phyloP scores from a whole-genome alignment of 495 filamentous ascomycete species.

The Tuber melanosporum region DNA sequence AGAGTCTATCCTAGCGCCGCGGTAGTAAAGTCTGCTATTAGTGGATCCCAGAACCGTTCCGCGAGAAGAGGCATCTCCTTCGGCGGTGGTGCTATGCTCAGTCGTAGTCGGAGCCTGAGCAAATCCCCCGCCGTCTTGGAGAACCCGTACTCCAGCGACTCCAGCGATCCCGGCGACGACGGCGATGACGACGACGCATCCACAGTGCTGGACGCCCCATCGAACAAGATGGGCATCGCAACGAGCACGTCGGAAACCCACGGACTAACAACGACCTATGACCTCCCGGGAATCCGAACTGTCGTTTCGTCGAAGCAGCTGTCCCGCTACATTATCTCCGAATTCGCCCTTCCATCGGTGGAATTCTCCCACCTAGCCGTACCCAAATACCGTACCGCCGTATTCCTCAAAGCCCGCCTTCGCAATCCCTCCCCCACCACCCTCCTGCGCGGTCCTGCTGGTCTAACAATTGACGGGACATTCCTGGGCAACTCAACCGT shows the following conservation, averaged over 20 bases:
- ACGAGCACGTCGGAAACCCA: conserved; percentile 20
- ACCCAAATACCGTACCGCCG: conserved; percentile 59
- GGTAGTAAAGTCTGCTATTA: background rate
- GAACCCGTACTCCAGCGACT: conserved; percentile 12
- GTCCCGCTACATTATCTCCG: conserved; percentile 48
- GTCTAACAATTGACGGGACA: conserved; percentile 61
- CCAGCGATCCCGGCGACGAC: conserved; percentile 15
- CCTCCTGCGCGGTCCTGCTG: conserved; percentile 55
- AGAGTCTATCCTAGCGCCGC: background rate
- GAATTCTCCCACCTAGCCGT: conserved; percentile 47
- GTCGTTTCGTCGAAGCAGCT: conserved; percentile 44
- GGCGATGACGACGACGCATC: conserved; percentile 6
- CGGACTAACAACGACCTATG: conserved; percentile 53
- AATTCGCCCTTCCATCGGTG: conserved; percentile 44
- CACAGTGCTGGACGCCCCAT: conserved; percentile 2
- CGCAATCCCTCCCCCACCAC: conserved; percentile 55
- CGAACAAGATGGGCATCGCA: conserved; percentile 24
- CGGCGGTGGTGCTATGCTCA: background rate
- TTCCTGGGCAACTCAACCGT: conserved; percentile 59
- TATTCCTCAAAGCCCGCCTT: conserved; percentile 60
- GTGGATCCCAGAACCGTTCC: background rate
- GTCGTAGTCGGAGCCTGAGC: background rate
- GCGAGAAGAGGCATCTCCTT: background rate
- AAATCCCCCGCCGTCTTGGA: background rate
- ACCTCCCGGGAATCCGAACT: conserved; percentile 50